Percentiles rank a stretch among this genome's conserved stretches.
These are phyloP conservation scores for Talaromyces marneffei DNA, from an alignment of 2,329 filamentous ascomycete species.

Conservation along the genomic window DNA sequence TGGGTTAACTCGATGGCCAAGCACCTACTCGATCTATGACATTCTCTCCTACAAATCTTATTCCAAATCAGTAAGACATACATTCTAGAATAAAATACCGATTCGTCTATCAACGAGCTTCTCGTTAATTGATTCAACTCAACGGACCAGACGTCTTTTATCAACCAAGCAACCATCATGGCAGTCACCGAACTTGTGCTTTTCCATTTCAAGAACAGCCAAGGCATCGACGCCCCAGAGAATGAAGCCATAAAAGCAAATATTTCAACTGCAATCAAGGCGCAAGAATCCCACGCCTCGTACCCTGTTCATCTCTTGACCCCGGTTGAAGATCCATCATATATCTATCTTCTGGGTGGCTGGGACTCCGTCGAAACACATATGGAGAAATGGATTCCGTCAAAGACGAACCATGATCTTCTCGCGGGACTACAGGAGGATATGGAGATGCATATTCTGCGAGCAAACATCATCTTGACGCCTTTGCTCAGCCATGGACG, in stretches of 20 bases:
- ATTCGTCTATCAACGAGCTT: neutral
- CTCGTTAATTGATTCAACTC: neutral
- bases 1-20: neutral
- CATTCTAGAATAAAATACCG: no score
- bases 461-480: slow-evolving; percentile 23
- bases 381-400: slow-evolving; percentile 39
- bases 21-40: neutral
- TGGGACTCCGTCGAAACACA: slow-evolving; percentile 43
- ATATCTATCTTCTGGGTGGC: slow-evolving; percentile 42
- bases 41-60: neutral
- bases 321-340: slow-evolving; percentile 41
- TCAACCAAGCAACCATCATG: neutral
- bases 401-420: slow-evolving; percentile 37
- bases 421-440: slow-evolving; percentile 32
- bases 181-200: slow-evolving; percentile 43
- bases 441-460: slow-evolving; percentile 27
- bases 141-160: neutral
- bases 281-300: slow-evolving; percentile 34
- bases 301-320: slow-evolving; percentile 36
- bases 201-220: slow-evolving; percentile 28
- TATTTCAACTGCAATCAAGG: slow-evolving; percentile 32
- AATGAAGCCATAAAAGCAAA: slow-evolving; percentile 22
- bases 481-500: slow-evolving; percentile 23
- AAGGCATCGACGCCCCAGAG: slow-evolving; percentile 19
- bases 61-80: no score